Evolutionary conservation across 352 stramenopile species (phyloP).

Genomic region (Phytophthora nicotianae): DNA sequence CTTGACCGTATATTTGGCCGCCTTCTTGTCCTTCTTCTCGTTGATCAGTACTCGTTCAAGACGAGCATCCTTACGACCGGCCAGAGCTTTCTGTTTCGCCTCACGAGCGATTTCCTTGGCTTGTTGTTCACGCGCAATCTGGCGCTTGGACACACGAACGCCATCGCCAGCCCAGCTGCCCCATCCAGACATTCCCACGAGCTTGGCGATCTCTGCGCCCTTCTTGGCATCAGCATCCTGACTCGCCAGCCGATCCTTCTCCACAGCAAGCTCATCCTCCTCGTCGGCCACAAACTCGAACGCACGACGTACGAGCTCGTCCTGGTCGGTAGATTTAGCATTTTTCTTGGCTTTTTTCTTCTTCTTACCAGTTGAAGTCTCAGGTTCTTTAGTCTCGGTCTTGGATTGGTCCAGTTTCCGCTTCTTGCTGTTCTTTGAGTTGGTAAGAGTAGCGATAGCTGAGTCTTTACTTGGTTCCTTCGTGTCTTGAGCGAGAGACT

Average conservation of each 20-base stretch:
- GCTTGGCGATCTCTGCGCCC: slow-evolving; percentile 74
- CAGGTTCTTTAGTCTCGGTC: slow-evolving; percentile 6
- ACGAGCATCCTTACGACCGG: slow-evolving; percentile 72
- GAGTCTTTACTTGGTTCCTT: slow-evolving; percentile 28
- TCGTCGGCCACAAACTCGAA: slow-evolving; percentile 94
- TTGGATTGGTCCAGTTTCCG: slow-evolving; percentile 48
- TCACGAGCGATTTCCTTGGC: slow-evolving; percentile 70
- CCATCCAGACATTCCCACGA: slow-evolving; percentile 90
- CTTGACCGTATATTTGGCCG: slow-evolving; percentile 77
- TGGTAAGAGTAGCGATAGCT: slow-evolving; percentile 27
- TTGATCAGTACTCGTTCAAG: slow-evolving; percentile 82
- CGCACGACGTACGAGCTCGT: slow-evolving; percentile 94
- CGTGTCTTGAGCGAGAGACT: slow-evolving; percentile 62
- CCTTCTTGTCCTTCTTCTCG: slow-evolving; percentile 91
- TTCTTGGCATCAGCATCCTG: slow-evolving; percentile 77
- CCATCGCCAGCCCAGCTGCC: slow-evolving; percentile 91
- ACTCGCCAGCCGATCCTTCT: slow-evolving; percentile 87
- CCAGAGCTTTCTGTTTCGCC: slow-evolving; percentile 77
- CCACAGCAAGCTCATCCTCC: slow-evolving; percentile 93
- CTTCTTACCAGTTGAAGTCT: slow-evolving; percentile 40
- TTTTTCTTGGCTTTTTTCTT: slow-evolving; percentile 45
- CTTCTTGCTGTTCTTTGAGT: slow-evolving; percentile 48
- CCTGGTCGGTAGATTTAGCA: slow-evolving; percentile 61
- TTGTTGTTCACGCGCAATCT: slow-evolving; percentile 82
- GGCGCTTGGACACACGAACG: slow-evolving; percentile 76